A percentile compares a stretch with the other conserved stretches of the same genome.
Evolutionary conservation across 2,329 filamentous ascomycete genomes (phyloP).

Genomic region (Dendryphion nanum): DNA sequence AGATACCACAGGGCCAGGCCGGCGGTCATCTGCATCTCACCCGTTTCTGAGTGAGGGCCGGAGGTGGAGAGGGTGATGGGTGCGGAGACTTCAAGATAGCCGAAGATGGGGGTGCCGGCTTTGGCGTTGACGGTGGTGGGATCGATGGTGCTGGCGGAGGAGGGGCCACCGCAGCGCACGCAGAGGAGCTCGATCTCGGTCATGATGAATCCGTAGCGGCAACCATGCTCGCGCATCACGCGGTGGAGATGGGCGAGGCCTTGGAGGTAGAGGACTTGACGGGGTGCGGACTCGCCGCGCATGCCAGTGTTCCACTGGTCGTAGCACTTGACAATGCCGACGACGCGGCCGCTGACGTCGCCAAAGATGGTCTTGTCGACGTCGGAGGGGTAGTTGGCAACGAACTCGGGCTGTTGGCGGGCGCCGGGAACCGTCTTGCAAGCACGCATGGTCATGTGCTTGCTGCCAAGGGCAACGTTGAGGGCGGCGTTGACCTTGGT

Average conservation of each 20-base stretch:
- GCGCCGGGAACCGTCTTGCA: constrained; percentile 37
- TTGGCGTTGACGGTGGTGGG: constrained; percentile 42
- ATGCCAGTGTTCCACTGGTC: constrained; percentile 95
- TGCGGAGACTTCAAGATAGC: constrained; percentile 74
- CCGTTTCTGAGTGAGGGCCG: constrained; percentile 31
- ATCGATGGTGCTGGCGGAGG: constrained; percentile 25
- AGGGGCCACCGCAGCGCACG: constrained; percentile 69
- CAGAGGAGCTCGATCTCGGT: constrained; percentile 94
- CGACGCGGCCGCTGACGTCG: constrained; percentile 58
- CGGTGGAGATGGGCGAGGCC: constrained; percentile 83
- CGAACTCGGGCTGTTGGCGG: constrained; percentile 62
- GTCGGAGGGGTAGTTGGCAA: constrained; percentile 61
- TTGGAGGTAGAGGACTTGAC: constrained; percentile 84
- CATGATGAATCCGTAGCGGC: constrained; percentile 93
- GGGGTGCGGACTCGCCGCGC: constrained; percentile 79
- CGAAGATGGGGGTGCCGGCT: constrained; percentile 71
- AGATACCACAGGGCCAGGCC: constrained; percentile 75
- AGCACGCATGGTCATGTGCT: constrained; percentile 55
- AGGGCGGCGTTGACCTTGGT: constrained; percentile 86
- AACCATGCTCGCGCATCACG: constrained; percentile 89
- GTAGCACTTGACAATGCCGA: constrained; percentile 87
- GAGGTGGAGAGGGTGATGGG: constrained; percentile 54
- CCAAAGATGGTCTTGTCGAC: constrained; percentile 49
- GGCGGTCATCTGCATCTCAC: constrained; percentile 60
- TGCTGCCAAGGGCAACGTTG: constrained; percentile 67